phyloP scores from a whole-genome alignment of 2,329 filamentous ascomycete genomes.

The Fusarium scirpi region DNA sequence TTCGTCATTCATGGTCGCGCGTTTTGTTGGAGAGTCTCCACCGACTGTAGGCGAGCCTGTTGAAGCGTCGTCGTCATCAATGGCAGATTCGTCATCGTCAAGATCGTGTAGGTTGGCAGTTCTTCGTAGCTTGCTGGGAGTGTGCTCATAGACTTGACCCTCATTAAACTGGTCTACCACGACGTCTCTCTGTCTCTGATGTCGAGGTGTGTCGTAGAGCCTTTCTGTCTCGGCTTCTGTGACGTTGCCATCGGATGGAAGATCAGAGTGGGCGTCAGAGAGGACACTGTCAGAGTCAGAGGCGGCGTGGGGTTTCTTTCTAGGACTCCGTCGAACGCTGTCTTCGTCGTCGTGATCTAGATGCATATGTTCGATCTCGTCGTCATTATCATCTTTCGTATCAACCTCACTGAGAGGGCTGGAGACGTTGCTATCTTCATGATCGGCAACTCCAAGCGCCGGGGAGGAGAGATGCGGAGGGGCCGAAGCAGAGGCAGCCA shows the following conservation, averaged over 20 bases:
- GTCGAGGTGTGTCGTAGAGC: constrained; percentile 87
- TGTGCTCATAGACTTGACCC: constrained; percentile 70
- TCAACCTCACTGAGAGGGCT: constrained; percentile 95
- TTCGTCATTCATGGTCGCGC: constrained; percentile 43
- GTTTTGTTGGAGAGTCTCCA: constrained; percentile 54
- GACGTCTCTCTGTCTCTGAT: constrained; percentile 71
- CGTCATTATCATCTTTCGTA: constrained; percentile 79
- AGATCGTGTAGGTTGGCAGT: constrained; percentile 52
- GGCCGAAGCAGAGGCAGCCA: constrained; percentile 67
- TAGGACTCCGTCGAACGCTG: constrained; percentile 46
- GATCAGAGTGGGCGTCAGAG: constrained; percentile 63
- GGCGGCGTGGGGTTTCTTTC: constrained; percentile 49
- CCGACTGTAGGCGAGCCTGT: constrained; percentile 55
- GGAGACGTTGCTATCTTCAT: constrained; percentile 78
- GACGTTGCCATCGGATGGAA: constrained; percentile 63
- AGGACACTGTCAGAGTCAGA: constrained; percentile 65
- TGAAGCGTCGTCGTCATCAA: constrained; percentile 56
- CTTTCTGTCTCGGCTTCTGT: constrained; percentile 96
- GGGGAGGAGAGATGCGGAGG: constrained; percentile 62
- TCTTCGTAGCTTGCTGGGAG: constrained; percentile 81
- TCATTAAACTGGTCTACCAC: constrained; percentile 68
- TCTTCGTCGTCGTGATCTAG: constrained; percentile 55
- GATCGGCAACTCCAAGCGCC: constrained; percentile 56
- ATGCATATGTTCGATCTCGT: constrained; percentile 71
- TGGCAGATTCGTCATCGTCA: constrained; percentile 55